Base-by-base conservation (phyloP, 192 early-diverging fungal genomes). In the Coemansia umbellata region DNA sequence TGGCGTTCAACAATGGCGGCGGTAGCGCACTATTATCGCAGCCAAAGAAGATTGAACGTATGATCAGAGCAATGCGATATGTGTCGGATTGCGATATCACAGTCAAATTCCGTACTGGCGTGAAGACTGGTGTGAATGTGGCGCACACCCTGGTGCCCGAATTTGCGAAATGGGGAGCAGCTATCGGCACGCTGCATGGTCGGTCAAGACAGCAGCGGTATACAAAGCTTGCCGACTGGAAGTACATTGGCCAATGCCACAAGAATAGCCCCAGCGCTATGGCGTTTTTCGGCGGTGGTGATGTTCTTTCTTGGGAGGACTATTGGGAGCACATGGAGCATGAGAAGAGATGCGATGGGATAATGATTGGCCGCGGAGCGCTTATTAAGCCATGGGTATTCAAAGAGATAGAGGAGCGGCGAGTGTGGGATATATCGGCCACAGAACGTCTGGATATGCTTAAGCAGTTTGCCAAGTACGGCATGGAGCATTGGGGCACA, bases 381-480 rank as follows among this genome's bases (percentile, higher is more conserved):
- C 70, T 95, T 43, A 91, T 97, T 57, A 98, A 98, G 79, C 96
- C 96, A 4, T 98, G 96, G 96, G 82, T 98, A 2, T 97, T 98
- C 68, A 83, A 80, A 3, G 96, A 98, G 61, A 96, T 98, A 55
- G 85, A 90, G 52, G 84, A 88, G 31, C 82, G 85, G 39, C 70
- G 82, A 13, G 81, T 91, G 47, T 96, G 88, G 85, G 96, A 98
- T 58, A 98, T 98, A 49, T 86, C 86, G 23, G 81, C 90, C 1
- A 51, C 70, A 4, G 94, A 98, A 78, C 87, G 96, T 14, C 81
- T 98, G 37, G 96, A 95, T 44, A 88, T 98, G 31, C 65, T 98
- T 51, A 84, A 83, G 52, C 62, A 83, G 33, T 98, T 86, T 79
- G 84, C 83, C 10, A 55, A 83, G 19, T 92, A 81, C 62, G 96